Base-by-base conservation (phyloP, 2,329 filamentous ascomycete species). In the Beauveria scarabaeidicola region DNA sequence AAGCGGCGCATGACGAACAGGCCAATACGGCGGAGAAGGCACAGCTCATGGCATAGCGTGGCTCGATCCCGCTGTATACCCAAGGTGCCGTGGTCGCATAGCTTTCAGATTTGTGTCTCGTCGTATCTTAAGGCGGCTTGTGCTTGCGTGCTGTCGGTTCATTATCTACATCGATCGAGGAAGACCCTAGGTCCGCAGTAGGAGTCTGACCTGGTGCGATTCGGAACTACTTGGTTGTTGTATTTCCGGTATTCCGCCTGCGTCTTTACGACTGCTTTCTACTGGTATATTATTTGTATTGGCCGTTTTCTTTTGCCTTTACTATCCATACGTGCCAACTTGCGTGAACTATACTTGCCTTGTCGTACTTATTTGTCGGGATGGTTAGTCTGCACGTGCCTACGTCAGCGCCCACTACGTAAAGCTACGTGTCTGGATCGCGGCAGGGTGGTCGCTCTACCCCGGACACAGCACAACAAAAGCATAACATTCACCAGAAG, bases 1-100 rank as follows among this genome's bases (percentile, higher is more conserved):
- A 77, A 69, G 68, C 71, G n/a, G 64, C 70, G 3, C 64, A 64
- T 13, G 61, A 66, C n/a, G 77, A 58, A 79, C 64, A 69, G 51
- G 73, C 68, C 40, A 66, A 61, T 15, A 72, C 71, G 1, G 77
- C 80, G 23, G 81, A 83, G 69, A 83, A 83, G 73, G 68, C 73
- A 5, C 74, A 75, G 29, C 70, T 84, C 59, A 78, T 83, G 72
- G 71, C 70, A n/a, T 46, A 51, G 27, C 6, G 19, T 38, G 13
- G 3, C 23, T 53, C 3, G 15, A n/a, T 29, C 9, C 2, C 23
- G 2, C 10, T 21, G 27, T 11, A 19, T 51, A 9, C 21, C 6
- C 17, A 29, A 19, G 48, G 2, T 21, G n/a, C 29, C 21, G 29
- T 15, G 11, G 3, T 38, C n/a, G 9, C 29, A 9, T 8, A 19